A percentile compares a stretch with the other conserved stretches of the same genome.
Conservation (phyloP, 805 yeast species). For the Hyphopichia homilentoma region DNA sequence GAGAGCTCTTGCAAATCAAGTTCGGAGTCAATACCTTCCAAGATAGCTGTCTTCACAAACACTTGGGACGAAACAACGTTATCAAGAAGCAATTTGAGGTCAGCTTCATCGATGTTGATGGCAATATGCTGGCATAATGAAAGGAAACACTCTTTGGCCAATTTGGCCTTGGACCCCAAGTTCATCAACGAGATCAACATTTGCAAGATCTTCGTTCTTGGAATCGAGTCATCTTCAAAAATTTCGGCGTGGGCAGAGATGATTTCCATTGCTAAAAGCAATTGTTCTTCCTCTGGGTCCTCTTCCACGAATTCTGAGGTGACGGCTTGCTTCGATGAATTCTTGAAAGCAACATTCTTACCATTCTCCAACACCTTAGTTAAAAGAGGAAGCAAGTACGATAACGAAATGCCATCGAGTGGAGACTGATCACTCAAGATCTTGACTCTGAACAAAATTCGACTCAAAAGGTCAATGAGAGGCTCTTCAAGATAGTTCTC, state of each 20-base stretch:
- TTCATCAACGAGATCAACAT: conserved; percentile 65
- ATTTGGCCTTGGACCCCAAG: conserved; percentile 73
- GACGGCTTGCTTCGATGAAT: conserved; percentile 45
- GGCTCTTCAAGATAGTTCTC: conserved; percentile 48
- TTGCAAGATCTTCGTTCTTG: conserved; percentile 61
- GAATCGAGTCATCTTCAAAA: conserved; percentile 63
- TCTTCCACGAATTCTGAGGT: conserved; percentile 76
- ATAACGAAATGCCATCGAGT: conserved; percentile 63
- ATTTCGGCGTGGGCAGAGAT: conserved; percentile 64
- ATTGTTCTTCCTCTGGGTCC: conserved; percentile 84
- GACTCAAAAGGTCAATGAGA: conserved; percentile 49
- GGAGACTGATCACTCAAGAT: conserved; percentile 70
- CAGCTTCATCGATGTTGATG: conserved; percentile 51
- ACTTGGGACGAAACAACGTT: conserved; percentile 56
- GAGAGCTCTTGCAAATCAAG: conserved; percentile 49
- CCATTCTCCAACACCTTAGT: conserved; percentile 67
- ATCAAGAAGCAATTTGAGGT: conserved; percentile 54
- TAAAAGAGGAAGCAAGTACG: conserved; percentile 73
- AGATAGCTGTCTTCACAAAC: conserved; percentile 73
- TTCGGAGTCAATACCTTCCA: conserved; percentile 85
- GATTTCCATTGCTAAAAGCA: conserved; percentile 72
- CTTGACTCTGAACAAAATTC: conserved; percentile 73
- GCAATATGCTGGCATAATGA: conserved; percentile 76
- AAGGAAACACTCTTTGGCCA: conserved; percentile 78
- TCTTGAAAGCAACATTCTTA: conserved; percentile 49